Conservation (phyloP, 148 eudicot species). For the Nyssa sinensis region DNA sequence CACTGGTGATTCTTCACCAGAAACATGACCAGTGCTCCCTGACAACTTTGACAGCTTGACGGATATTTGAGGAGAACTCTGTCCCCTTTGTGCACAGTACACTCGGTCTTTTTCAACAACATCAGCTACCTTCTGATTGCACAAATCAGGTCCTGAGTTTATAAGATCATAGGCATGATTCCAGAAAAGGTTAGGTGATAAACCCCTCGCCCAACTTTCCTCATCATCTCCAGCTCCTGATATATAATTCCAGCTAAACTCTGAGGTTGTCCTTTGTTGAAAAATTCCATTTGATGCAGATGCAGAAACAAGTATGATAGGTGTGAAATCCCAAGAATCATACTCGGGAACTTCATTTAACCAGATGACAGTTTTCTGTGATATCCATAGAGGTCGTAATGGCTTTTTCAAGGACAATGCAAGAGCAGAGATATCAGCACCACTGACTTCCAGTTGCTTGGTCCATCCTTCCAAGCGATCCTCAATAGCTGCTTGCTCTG, state of each 20-base stretch:
- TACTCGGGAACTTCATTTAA: conserved; percentile 91
- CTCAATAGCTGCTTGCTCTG: conserved; percentile 70
- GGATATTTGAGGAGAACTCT: conserved; percentile 75
- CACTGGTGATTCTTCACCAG: conserved; percentile 23
- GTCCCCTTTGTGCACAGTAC: conserved; percentile 72
- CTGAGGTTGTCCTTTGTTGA: conserved; percentile 66
- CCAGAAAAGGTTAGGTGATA: conserved; percentile 84
- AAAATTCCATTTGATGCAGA: conserved; percentile 52
- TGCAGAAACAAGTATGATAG: conserved; percentile 81
- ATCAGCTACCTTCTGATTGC: conserved; percentile 83
- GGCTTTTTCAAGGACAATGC: conserved; percentile 67
- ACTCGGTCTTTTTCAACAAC: conserved; percentile 90
- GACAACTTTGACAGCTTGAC: conserved; percentile 34
- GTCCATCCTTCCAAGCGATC: conserved; percentile 66
- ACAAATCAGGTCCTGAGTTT: conserved; percentile 64
- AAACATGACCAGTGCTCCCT: conserved; percentile 20
- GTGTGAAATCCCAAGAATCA: conserved; percentile 92
- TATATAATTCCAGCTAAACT: conserved; percentile 93
- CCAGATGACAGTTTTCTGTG: conserved; percentile 88
- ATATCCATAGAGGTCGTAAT: conserved; percentile 89
- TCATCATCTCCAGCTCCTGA: conserved; percentile 99
- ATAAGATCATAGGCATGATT: conserved; percentile 73
- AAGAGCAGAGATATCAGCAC: conserved; percentile 83
- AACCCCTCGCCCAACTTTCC: conserved; percentile 95
- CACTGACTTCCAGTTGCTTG: conserved; percentile 63